These are phyloP conservation scores for Vanrija humicola DNA, from an alignment of 1,284 basidiomycete species.

Conservation along the genomic window DNA sequence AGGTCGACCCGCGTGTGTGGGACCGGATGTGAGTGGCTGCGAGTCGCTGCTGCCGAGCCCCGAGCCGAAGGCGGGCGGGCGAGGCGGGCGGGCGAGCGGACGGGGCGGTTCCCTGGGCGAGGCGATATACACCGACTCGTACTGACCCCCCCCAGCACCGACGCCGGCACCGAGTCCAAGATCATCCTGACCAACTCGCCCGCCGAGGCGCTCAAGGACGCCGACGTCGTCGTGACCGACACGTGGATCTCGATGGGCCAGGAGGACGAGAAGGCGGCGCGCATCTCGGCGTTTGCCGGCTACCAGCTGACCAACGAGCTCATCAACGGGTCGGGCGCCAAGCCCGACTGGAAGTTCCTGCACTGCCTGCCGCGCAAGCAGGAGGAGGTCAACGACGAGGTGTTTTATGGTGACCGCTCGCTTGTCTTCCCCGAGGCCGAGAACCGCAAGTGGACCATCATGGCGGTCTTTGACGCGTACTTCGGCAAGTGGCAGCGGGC, in stretches of 20 bases:
- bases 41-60: neutral
- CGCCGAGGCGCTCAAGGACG: conserved; percentile 77
- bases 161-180: conserved; percentile 37
- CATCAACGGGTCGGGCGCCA: conserved; percentile 72
- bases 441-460: conserved; percentile 91
- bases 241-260: conserved; percentile 99
- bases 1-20: conserved; percentile 75
- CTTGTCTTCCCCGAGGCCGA: conserved; percentile 57
- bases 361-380: conserved; percentile 92
- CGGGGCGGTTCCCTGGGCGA: too few relatives aligned
- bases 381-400: conserved; percentile 92
- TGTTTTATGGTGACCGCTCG: conserved; percentile 54
- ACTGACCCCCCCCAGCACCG: conserved; percentile 25
- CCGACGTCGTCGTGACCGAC: conserved; percentile 92
- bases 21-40: conserved; percentile 56
- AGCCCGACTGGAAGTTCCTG: conserved; percentile 88
- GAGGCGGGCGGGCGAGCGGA: neutral
- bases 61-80: neutral
- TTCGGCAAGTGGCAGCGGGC: too few relatives aligned
- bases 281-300: conserved; percentile 80
- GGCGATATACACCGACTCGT: too few relatives aligned
- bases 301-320: conserved; percentile 91
- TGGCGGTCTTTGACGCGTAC: conserved; percentile 55
- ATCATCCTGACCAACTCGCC: conserved; percentile 55
- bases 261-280: conserved; percentile 87